phyloP scores from a whole-genome alignment of 2,329 filamentous ascomycete genomes.

The Pyrenochaeta sp. region DNA sequence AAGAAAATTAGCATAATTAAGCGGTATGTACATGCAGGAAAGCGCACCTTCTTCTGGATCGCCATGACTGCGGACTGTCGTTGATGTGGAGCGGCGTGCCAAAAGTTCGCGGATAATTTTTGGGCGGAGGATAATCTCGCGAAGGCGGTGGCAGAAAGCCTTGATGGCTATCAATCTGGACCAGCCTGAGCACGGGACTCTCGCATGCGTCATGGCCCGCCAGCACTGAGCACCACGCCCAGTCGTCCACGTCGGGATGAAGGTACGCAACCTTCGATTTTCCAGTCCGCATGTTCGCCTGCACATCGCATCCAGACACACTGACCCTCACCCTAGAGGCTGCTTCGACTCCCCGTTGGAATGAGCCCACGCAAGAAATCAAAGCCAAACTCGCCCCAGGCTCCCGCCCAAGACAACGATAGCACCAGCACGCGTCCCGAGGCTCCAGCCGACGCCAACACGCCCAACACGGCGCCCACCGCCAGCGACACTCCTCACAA shows the following conservation, averaged over 20 bases:
- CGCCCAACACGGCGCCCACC: constrained; percentile 18
- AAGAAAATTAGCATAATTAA: constrained; percentile 31
- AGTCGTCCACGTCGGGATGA: constrained; percentile 22
- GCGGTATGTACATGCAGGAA: neutral
- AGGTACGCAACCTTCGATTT: constrained; percentile 21
- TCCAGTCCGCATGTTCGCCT: no score
- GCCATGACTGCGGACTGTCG: constrained; percentile 68
- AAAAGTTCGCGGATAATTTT: constrained; percentile 32
- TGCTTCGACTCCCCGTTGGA: constrained; percentile 20
- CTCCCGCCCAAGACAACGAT: constrained; percentile 25
- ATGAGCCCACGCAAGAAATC: constrained; percentile 54
- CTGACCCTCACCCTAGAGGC: constrained; percentile 24
- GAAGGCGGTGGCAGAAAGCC: constrained; percentile 31
- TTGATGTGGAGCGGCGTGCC: constrained; percentile 22
- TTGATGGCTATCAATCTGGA: constrained; percentile 9
- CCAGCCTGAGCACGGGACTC: constrained; percentile 12
- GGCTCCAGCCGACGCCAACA: constrained; percentile 19
- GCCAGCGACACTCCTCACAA: constrained; percentile 24
- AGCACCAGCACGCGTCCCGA: constrained; percentile 12
- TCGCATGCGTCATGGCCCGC: constrained; percentile 27
- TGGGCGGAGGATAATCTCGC: constrained; percentile 15
- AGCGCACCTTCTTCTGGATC: constrained; percentile 83
- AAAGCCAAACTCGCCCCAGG: constrained; percentile 48
- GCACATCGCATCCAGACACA: no score
- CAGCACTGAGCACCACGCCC: constrained; percentile 16